phyloP scores from a whole-genome alignment of 768 basidiomycete species.

The Podaxis sp. region DNA sequence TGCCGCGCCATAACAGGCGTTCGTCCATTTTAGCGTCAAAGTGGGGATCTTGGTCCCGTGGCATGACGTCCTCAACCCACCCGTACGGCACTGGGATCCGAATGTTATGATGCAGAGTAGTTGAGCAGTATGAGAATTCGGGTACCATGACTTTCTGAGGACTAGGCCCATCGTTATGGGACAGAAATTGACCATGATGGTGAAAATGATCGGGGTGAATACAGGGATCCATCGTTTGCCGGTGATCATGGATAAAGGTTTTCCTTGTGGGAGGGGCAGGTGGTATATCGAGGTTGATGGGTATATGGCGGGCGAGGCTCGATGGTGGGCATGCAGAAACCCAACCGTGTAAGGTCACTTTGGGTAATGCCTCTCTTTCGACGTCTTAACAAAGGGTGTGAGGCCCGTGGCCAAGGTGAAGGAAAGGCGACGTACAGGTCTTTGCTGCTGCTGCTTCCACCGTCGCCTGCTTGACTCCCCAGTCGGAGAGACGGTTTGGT shows the following conservation, averaged over 20 bases:
- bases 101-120: constrained; percentile 52
- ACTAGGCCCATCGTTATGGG: constrained; percentile 39
- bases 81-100: constrained; percentile 42
- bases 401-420: not conserved
- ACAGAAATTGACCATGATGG: constrained; percentile 50
- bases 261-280: constrained; percentile 28
- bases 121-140: constrained; percentile 48
- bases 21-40: constrained; percentile 66
- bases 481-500: constrained; percentile 34
- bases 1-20: constrained; percentile 67
- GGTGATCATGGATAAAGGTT: constrained; percentile 48
- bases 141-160: constrained; percentile 42
- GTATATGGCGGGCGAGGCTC: constrained; percentile 31
- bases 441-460: constrained; percentile 24
- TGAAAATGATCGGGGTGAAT: constrained; percentile 38
- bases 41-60: constrained; percentile 46
- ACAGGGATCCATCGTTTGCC: constrained; percentile 46
- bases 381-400: constrained; percentile 18
- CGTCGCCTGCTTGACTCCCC: constrained; percentile 23
- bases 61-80: constrained; percentile 39
- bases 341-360: constrained; percentile 29
- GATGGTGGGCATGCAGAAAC: constrained; percentile 33
- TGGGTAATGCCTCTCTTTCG: constrained; percentile 28
- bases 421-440: constrained; percentile 20
- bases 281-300: constrained; percentile 30